Evolutionary conservation across 805 yeast genomes (phyloP).

Genomic region (Ogataea nitratoaversa): DNA sequence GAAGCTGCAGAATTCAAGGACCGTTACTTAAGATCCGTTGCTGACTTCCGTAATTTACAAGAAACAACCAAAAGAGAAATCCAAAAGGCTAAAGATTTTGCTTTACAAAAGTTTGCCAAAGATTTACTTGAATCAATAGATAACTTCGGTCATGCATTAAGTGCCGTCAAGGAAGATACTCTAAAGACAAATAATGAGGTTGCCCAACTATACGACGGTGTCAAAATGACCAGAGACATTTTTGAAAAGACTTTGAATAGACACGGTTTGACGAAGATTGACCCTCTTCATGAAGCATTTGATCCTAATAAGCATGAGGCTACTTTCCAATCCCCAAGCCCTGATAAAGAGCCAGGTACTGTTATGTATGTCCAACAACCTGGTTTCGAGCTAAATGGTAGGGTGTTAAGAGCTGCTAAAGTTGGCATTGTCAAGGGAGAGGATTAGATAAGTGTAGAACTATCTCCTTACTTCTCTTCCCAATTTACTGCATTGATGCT

Average conservation of each 20-base stretch:
- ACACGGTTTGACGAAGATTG: slow-evolving; percentile 77
- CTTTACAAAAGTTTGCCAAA: slow-evolving; percentile 86
- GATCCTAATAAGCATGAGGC: slow-evolving; percentile 95
- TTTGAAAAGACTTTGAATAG: slow-evolving; percentile 77
- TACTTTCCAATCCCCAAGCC: slow-evolving; percentile 79
- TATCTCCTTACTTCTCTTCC: neutral
- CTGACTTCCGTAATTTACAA: slow-evolving; percentile 91
- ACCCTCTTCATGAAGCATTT: slow-evolving; percentile 79
- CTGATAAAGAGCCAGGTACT: slow-evolving; percentile 87
- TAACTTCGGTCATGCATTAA: slow-evolving; percentile 82
- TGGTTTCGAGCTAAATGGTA: slow-evolving; percentile 79
- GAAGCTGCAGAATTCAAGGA: slow-evolving; percentile 82
- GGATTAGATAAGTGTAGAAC: slow-evolving; percentile 16
- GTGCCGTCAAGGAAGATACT: slow-evolving; percentile 63
- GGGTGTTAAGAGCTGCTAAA: slow-evolving; percentile 93
- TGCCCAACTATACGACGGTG: slow-evolving; percentile 78
- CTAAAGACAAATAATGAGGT: slow-evolving; percentile 58
- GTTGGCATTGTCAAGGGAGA: slow-evolving; percentile 81
- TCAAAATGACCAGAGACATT: slow-evolving; percentile 81
- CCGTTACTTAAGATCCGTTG: slow-evolving; percentile 74
- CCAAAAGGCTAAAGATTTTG: slow-evolving; percentile 84
- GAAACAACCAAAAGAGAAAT: slow-evolving; percentile 84
- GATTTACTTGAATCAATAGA: slow-evolving; percentile 87
- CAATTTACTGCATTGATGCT: neutral
- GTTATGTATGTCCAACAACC: slow-evolving; percentile 90